Base-by-base conservation (phyloP, 2,329 filamentous ascomycete species). In the Venturia carpophila region DNA sequence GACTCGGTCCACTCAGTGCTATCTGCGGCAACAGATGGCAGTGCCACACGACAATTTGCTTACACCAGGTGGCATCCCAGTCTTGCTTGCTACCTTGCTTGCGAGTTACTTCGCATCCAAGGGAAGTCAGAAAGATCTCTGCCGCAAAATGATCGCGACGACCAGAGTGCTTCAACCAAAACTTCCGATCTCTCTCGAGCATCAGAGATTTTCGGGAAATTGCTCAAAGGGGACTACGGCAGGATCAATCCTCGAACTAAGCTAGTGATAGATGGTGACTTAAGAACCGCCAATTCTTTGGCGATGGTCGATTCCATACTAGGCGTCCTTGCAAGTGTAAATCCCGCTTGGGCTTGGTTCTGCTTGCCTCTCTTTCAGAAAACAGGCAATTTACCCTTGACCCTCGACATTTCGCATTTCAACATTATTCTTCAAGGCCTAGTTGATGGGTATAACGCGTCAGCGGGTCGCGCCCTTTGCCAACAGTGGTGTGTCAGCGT, bases 351-450 rank as follows among this genome's bases (percentile, higher is more conserved):
- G 67, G 62, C 43, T 21, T 17, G 17, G 1, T 67, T 68, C 60
- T 68, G 65, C 61, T 39, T 27, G 5, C 39, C 37, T 21, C 55
- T 68, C 3, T 19, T 41, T 30, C 5, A 24, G 21, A 49, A 19
- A 11, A 21, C 10, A n/a, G 30, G 60, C 62, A 47, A 37, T 71
- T 55, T 47, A 30, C 17, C 60, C 72, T 11, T 58, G 45, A 21
- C 34, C 64, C 70, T 79, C 37, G 71, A 75, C 15, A 69, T 76
- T 0, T 70, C 71, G 3, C 72, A 79, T 6, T 85, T 86, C 75
- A 81, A 84, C 67, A 69, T 71, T 21, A 67, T 85, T 7, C 79
- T 89, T 7, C 75, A 79, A 55, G 83, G 81, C n/a, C 75, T 86
- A 10, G 79, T 83, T 2, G 77, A 80, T 37, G 75, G 75, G 0